Evolutionary conservation across 2,329 filamentous ascomycete species (phyloP), one percentile per base, ranked within the genome.

Genomic region (Exutisphaerella laricina): DNA sequence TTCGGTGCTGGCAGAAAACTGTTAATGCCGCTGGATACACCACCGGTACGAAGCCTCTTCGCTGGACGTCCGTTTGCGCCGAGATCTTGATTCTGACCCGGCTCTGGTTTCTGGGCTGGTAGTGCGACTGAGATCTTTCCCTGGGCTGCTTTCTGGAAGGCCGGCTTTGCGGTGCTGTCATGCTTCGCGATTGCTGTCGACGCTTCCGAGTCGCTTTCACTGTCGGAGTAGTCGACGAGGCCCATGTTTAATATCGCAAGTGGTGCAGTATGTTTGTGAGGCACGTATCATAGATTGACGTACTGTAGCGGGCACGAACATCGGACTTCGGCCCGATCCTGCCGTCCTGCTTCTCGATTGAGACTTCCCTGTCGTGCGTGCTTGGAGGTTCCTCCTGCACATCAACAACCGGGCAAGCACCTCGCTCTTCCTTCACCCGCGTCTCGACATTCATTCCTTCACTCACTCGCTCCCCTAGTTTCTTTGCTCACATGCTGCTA

Each of bases 1-100:
- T 95, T 97, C 3, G 90, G 89, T 18, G 89, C 74, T 2, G 90
- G 90, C 14, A 97, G 74, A 54, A 95, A 80, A 2, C 88, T 82
- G 62, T 90, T 92, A 70, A 96, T 92, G 2, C 82, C 85, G 39
- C 84, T 77, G 57, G 94, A 89, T 4, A 77, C 79, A 3, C 75
- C 76, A 5, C 72, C 75, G 1, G 77, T 78, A 37, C 80, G 80
- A 13, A 77, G 73, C 46, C 83, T 81, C 62, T 95, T 95, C 1
- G 82, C 73, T 0, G 85, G 83, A 0, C 82, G 82, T 30, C 71
- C 72, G 18, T 74, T 71, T 28, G 43, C 30, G 41, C 62, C 66
- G 17, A 66, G 61, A 14, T 66, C 62, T 7, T 63, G 51, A 3
- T 56, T 60, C 9, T 67, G 62, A 36, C 67, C 65, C 17, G 61